Evolutionary conservation across 2,329 filamentous ascomycete species (phyloP).

Genomic region (Phaeosphaeriaceae sp.): DNA sequence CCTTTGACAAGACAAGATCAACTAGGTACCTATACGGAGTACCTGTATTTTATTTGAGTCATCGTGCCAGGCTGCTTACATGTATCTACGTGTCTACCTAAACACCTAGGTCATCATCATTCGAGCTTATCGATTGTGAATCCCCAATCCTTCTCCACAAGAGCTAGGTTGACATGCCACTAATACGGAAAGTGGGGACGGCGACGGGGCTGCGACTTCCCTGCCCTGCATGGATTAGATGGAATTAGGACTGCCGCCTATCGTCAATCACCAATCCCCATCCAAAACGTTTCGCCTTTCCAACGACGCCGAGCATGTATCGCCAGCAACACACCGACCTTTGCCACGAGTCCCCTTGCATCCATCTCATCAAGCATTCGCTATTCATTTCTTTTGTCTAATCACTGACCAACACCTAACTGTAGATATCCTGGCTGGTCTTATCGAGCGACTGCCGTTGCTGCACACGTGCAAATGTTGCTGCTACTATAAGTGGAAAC

Average conservation of each 20-base stretch:
- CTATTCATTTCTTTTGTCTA: too few species aligned
- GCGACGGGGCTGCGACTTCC: conserved; percentile 20
- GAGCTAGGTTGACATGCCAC: conserved; percentile 27
- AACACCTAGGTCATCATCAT: conserved; percentile 2
- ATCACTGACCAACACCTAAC: too few species aligned
- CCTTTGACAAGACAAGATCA: too few species aligned
- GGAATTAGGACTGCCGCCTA: too few species aligned
- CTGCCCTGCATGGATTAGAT: conserved; percentile 14
- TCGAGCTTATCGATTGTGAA: conserved; percentile 24
- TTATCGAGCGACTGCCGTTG: too few species aligned
- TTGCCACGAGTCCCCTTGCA: conserved; percentile 1
- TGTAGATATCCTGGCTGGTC: too few species aligned
- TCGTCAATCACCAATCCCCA: conserved; percentile 18
- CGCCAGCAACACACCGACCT: conserved; percentile 5
- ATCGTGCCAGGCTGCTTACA: too few species aligned
- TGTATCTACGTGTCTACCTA: too few species aligned
- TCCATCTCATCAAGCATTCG: too few species aligned
- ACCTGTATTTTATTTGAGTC: too few species aligned
- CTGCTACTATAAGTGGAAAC: conserved; percentile 71
- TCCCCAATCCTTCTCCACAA: conserved; percentile 16
- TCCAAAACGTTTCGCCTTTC: conserved; percentile 18
- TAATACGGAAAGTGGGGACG: conserved; percentile 24
- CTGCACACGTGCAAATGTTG: conserved; percentile 63
- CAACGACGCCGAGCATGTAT: too few species aligned
- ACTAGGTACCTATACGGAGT: too few species aligned